A percentile compares a stretch with the other conserved stretches of the same genome.
Evolutionary conservation across 129 eudicot species (phyloP).

Genomic region (Escallonia rubra): DNA sequence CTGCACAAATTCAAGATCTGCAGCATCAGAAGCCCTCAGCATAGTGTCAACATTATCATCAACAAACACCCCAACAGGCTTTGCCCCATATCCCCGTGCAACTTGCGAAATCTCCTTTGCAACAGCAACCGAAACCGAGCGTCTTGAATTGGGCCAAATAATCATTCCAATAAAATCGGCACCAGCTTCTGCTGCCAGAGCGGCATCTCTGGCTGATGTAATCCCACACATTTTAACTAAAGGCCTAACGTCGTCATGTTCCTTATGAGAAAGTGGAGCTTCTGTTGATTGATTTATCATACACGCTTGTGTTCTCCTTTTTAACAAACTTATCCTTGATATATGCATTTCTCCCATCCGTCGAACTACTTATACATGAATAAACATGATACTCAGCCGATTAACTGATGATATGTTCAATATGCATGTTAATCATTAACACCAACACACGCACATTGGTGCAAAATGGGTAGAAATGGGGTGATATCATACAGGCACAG

Average conservation of each 20-base stretch:
- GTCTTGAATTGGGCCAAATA: slow-evolving; percentile 92
- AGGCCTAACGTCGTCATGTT: slow-evolving; percentile 32
- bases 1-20: slow-evolving; percentile 88
- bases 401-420: background rate
- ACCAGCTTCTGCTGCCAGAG: slow-evolving; percentile 94
- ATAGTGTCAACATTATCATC: slow-evolving; percentile 74
- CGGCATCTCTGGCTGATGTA: slow-evolving; percentile 93
- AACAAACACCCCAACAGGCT: slow-evolving; percentile 96
- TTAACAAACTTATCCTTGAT: slow-evolving; percentile 7
- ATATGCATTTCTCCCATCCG: slow-evolving; percentile 14
- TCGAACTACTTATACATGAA: slow-evolving; percentile 24
- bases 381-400: slow-evolving; percentile 1
- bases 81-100: slow-evolving; percentile 74
- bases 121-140: slow-evolving; percentile 62
- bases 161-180: slow-evolving; percentile 95
- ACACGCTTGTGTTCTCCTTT: slow-evolving; percentile 21
- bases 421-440: no score
- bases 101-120: slow-evolving; percentile 84
- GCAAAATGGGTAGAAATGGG: background rate
- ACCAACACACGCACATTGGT: background rate
- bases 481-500: no score
- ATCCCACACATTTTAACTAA: slow-evolving; percentile 97
- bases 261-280: slow-evolving; percentile 16
- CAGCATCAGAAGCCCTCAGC: slow-evolving; percentile 61
- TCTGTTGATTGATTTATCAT: slow-evolving; percentile 16